Conservation (phyloP, 1,284 basidiomycete species). For the Coniophora puteana region DNA sequence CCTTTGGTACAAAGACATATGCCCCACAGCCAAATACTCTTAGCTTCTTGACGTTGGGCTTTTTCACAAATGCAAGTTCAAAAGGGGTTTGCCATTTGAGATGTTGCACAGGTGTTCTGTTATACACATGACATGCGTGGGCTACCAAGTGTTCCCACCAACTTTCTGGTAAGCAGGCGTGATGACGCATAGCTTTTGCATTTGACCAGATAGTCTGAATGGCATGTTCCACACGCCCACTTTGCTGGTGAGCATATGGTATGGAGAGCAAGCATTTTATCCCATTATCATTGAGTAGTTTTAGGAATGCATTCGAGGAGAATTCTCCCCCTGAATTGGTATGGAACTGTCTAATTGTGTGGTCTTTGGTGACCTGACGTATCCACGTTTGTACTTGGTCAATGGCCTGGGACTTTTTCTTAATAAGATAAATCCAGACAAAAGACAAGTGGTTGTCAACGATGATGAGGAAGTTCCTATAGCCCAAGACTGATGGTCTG, state of each 20-base stretch:
- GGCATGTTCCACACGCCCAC: conserved; percentile 10
- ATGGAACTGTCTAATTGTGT: no score
- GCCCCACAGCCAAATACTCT: not conserved
- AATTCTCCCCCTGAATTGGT: conserved; percentile 21
- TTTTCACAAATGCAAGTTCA: not conserved
- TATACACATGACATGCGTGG: conserved; percentile 22
- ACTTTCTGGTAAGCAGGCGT: conserved; percentile 16
- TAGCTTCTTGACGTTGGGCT: not conserved
- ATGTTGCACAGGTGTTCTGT: conserved; percentile 14
- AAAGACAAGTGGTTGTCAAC: no score
- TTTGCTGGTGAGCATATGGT: conserved; percentile 11
- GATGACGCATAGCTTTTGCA: conserved; percentile 16
- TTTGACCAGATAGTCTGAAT: conserved; percentile 13
- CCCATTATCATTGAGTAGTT: conserved; percentile 10
- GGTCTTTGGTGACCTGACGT: conserved; percentile 18
- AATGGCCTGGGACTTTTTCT: no score
- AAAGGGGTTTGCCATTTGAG: conserved; percentile 2
- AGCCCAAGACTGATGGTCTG: no score
- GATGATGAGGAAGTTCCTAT: no score
- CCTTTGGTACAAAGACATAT: no score
- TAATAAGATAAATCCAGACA: no score
- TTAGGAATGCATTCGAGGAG: conserved; percentile 8
- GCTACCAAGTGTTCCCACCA: conserved; percentile 23
- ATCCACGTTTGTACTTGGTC: no score
- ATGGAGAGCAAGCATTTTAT: conserved; percentile 5